A percentile compares a stretch with the other conserved stretches of the same genome.
These are phyloP conservation scores for Exophiala dermatitidis DNA, from an alignment of 2,329 filamentous ascomycete species.

Conservation along the genomic window DNA sequence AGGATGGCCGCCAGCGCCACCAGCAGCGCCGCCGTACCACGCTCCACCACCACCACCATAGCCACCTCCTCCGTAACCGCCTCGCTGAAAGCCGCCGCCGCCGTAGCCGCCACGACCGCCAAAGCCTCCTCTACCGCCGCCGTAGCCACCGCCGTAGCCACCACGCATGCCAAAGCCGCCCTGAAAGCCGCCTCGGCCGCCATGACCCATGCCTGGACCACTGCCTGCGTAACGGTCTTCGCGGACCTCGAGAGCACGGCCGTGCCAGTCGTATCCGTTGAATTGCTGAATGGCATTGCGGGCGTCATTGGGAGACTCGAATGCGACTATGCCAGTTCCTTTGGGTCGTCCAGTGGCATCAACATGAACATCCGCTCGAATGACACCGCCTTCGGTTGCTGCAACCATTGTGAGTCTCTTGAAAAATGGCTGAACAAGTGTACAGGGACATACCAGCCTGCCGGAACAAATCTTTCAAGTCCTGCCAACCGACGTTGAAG, in stretches of 20 bases:
- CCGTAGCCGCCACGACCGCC: conserved; percentile 42
- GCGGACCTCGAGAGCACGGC: conserved; percentile 83
- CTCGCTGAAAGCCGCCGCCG: conserved; percentile 29
- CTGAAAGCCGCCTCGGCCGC: conserved; percentile 38
- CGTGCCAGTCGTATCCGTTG: conserved; percentile 98
- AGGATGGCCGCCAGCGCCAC: conserved; percentile 34
- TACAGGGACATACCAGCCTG: conserved; percentile 71
- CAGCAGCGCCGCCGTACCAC: conserved; percentile 33
- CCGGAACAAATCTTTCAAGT: conserved; percentile 96
- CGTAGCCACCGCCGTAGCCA: conserved; percentile 34
- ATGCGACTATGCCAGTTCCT: conserved; percentile 93
- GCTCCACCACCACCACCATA: conserved; percentile 15
- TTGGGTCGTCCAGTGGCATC: conserved; percentile 90
- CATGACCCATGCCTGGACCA: conserved; percentile 35
- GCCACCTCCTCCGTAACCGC: conserved; percentile 17
- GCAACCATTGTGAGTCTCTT: conserved; percentile 19
- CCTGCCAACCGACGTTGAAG: conserved; percentile 97
- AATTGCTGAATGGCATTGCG: conserved; percentile 95
- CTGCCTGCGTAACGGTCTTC: conserved; percentile 80
- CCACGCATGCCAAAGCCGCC: conserved; percentile 50
- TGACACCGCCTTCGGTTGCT: conserved; percentile 62
- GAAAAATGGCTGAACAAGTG: conserved; percentile 16
- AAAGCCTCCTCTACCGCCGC: conserved; percentile 27
- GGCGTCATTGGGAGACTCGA: conserved; percentile 89
- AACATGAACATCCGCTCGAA: conserved; percentile 90